A percentile compares a stretch with the other conserved stretches of the same genome.
Conservation (phyloP, 208 protist genomes). For the Leishmania guyanensis region DNA sequence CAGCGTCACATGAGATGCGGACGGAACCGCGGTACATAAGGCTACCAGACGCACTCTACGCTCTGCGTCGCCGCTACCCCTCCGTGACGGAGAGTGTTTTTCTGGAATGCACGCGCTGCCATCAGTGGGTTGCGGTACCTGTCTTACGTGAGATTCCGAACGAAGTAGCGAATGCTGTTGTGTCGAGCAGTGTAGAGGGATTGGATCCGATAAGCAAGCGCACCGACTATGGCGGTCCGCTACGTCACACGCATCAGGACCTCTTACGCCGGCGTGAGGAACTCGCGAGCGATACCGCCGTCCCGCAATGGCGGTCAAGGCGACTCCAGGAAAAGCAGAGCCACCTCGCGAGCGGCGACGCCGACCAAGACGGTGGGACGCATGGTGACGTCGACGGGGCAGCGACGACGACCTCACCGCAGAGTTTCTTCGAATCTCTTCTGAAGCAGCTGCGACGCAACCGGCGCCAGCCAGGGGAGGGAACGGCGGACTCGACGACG, state of each 20-base stretch:
- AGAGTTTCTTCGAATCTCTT: constrained; percentile 14
- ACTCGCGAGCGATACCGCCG: constrained; percentile 2
- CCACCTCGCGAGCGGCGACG: not conserved
- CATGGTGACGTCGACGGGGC: not conserved
- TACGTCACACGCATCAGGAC: constrained; percentile 19
- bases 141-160: constrained; percentile 41
- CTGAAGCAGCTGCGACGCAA: constrained; percentile 7
- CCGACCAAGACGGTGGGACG: not conserved
- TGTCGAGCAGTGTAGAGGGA: constrained; percentile 12
- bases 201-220: constrained; percentile 15
- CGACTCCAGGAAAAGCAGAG: constrained; percentile 23
- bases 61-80: constrained; percentile 58
- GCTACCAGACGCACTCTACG: constrained; percentile 51
- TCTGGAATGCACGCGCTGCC: constrained; percentile 74
- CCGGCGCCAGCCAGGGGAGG: not conserved
- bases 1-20: not conserved
- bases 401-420: not conserved
- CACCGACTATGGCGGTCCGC: constrained; percentile 2
- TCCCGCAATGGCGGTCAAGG: constrained; percentile 33
- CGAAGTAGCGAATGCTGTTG: constrained; percentile 29
- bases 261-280: constrained; percentile 8
- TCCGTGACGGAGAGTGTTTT: constrained; percentile 59
- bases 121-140: constrained; percentile 69
- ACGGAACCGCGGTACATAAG: constrained; percentile 57
- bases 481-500: not conserved